Evolutionary conservation across 1,139 yeast genomes (phyloP), one percentile per base, ranked within the genome.

Genomic region (Scheffersomyces cryptocercus): DNA sequence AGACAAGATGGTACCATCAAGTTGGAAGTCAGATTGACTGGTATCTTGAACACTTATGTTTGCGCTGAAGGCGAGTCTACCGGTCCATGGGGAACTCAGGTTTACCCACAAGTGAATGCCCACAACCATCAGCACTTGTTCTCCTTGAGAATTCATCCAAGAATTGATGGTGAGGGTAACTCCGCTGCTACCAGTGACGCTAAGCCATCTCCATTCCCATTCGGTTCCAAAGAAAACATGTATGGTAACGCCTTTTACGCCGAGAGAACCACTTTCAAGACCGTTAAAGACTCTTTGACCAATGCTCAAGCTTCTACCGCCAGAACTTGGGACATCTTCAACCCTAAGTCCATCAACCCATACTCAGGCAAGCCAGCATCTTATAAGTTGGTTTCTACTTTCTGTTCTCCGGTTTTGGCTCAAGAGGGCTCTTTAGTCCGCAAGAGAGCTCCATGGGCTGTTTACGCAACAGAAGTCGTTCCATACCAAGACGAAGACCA

Each of bases 91-190:
- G 95, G 95, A 46, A 85, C 93, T 33, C 74, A 77, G 52, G 93
- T 86, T 39, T 85, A 85, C 65, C 95, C 95, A 46, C 80, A 82
- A 51, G 89, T 84, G 42, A 85, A 84, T 61, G 95, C 95, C 37
- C 93, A 86, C 69, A 85, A 86, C 66, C 95, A 86, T 66, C 95
- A 86, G 73, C 95, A 86, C 68, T 70, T 86, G 70, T 86, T 86
- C 67, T 80, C 88, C n/a, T 73, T 86, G 54, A 80, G 95, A 70
- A 62, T 86, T 54, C 88, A 86, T 61, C 93, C 95, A 53, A 79
- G 89, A 73, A 72, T 86, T 49, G 95, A 86, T 56, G 95, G 95
- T 56, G 88, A 83, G 48, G 79, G 78, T 53, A 86, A 86, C 70
- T 83, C 91, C 35, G 85, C 84, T 44, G 86, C 86, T 32, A 78